Conservation (phyloP, 2,329 filamentous ascomycete genomes). For the Alternaria sp. region DNA sequence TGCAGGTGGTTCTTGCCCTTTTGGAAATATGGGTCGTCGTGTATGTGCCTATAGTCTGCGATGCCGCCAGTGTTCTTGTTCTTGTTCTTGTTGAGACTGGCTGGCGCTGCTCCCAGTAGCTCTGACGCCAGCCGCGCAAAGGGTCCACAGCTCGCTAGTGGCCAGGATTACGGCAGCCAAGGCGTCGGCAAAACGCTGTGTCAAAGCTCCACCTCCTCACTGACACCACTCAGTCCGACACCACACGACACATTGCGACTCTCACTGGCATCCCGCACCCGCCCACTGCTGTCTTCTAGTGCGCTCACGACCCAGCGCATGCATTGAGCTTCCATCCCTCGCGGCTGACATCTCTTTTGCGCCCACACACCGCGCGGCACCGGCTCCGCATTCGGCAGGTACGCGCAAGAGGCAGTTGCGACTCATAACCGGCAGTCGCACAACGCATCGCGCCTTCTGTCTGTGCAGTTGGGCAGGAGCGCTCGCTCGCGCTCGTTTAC, state of each 20-base stretch:
- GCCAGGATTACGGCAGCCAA: constrained; percentile 20
- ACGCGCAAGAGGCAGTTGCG: constrained; percentile 32
- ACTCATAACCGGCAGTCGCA: constrained; percentile 27
- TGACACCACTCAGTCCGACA: constrained; percentile 26
- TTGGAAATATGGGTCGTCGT: not conserved
- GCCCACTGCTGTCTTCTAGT: constrained; percentile 15
- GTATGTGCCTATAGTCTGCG: not conserved
- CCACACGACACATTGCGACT: constrained; percentile 39
- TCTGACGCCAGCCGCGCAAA: constrained; percentile 4
- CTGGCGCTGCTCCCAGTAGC: constrained; percentile 3
- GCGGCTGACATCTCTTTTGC: constrained; percentile 9
- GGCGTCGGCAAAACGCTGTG: constrained; percentile 28
- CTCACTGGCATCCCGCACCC: constrained; percentile 19
- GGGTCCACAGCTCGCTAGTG: constrained; percentile 8
- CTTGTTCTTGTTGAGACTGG: not conserved
- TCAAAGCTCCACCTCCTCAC: constrained; percentile 40
- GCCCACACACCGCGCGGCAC: constrained; percentile 19
- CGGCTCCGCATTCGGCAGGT: constrained; percentile 22
- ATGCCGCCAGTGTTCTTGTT: not conserved
- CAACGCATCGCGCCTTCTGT: constrained; percentile 24
- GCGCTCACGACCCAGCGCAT: constrained; percentile 15
- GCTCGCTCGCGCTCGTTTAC: constrained; percentile 26
- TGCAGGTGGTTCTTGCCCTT: not conserved
- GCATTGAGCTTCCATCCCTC: constrained; percentile 8
- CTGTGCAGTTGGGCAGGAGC: constrained; percentile 22